Evolutionary conservation across 169 alveolate species (phyloP).

Genomic region (Babesia bigemina): DNA sequence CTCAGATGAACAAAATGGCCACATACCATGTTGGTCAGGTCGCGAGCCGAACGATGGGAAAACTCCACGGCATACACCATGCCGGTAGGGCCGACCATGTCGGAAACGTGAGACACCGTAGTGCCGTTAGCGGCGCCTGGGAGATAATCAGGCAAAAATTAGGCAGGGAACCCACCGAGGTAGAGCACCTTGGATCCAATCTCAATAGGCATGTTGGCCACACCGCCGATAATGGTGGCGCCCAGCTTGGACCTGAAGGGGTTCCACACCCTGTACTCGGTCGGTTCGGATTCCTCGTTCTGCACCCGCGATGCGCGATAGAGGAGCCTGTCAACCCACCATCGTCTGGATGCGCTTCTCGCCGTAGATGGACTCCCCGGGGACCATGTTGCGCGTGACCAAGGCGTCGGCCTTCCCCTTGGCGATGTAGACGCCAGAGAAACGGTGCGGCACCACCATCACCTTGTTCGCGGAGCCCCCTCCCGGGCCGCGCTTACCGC

Average conservation of each 20-base stretch:
- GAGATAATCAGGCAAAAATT: not conserved
- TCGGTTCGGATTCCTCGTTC: slow-evolving; percentile 87
- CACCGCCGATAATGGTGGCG: slow-evolving; percentile 97
- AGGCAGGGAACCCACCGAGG: slow-evolving; percentile 76
- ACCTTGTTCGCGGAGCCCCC: slow-evolving; percentile 90
- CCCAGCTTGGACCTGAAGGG: slow-evolving; percentile 99
- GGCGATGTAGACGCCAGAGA: slow-evolving; percentile 95
- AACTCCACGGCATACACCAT: slow-evolving; percentile 99
- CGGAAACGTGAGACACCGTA: slow-evolving; percentile 99
- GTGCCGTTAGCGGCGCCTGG: slow-evolving; percentile 98
- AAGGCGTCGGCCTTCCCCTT: slow-evolving; percentile 96
- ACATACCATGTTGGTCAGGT: slow-evolving; percentile 92
- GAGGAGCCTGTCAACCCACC: slow-evolving; percentile 40
- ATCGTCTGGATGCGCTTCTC: slow-evolving; percentile 95
- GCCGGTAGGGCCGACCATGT: slow-evolving; percentile 98
- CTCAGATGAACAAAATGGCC: slow-evolving; percentile 2
- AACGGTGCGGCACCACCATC: slow-evolving; percentile 93
- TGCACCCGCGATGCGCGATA: not conserved
- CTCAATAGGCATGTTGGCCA: slow-evolving; percentile 94
- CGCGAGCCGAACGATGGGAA: slow-evolving; percentile 97
- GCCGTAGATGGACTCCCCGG: slow-evolving; percentile 99
- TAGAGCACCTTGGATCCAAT: slow-evolving; percentile 97
- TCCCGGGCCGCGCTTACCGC: slow-evolving; percentile 46
- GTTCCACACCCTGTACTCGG: slow-evolving; percentile 99
- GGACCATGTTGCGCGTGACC: slow-evolving; percentile 94